phyloP scores from a whole-genome alignment of 2,329 filamentous ascomycete species.

The Clonostachys solani region DNA sequence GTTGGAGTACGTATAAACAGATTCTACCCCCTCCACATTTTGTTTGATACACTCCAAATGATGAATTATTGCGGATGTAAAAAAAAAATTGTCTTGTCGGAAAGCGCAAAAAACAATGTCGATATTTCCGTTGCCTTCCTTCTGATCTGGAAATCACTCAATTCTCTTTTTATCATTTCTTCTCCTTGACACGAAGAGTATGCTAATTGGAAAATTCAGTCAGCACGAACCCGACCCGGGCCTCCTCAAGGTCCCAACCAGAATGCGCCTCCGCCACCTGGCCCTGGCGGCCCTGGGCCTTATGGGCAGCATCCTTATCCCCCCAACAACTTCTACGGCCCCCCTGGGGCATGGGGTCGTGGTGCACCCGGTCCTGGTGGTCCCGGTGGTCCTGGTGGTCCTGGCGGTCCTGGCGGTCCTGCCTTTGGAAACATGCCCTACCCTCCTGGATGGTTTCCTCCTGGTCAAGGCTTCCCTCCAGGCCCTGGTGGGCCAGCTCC shows the following conservation, averaged over 20 bases:
- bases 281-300: slow-evolving; percentile 23
- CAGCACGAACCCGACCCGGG: slow-evolving; percentile 27
- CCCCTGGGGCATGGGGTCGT: slow-evolving; percentile 50
- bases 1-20: slow-evolving; percentile 76
- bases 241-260: slow-evolving; percentile 18
- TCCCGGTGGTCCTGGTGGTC: slow-evolving; percentile 48
- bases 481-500: slow-evolving; percentile 47
- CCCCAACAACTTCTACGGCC: slow-evolving; percentile 42
- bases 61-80: slow-evolving; percentile 98
- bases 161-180: slow-evolving; percentile 6
- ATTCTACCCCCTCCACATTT: slow-evolving; percentile 1
- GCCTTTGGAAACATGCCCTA: slow-evolving; percentile 73
- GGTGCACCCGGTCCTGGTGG: slow-evolving; percentile 26
- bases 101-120: slow-evolving; percentile 95
- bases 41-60: slow-evolving; percentile 40
- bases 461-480: slow-evolving; percentile 22
- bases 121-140: slow-evolving; percentile 99
- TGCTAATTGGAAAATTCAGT: background rate
- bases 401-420: slow-evolving; percentile 52
- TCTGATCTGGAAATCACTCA: slow-evolving; percentile 62
- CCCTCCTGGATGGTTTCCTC: slow-evolving; percentile 76
- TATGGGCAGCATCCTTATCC: slow-evolving; percentile 40
- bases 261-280: slow-evolving; percentile 13
- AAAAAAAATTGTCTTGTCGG: slow-evolving; percentile 77
- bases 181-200: background rate